phyloP scores from a whole-genome alignment of 2,329 filamentous ascomycete species.

The Aspergillus fumigatus region DNA sequence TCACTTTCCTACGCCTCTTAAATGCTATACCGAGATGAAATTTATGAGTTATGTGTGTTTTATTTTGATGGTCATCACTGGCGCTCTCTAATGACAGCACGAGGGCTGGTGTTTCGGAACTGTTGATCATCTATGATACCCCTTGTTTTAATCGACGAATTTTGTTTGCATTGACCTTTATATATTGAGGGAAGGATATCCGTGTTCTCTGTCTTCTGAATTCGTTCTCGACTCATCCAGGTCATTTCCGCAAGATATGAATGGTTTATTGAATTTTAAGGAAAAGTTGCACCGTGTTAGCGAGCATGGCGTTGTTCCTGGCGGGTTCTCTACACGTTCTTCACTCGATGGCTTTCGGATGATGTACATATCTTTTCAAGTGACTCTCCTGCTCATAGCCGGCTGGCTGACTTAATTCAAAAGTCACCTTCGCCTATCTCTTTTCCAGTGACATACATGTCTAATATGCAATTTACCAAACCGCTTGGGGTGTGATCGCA shows the following conservation, averaged over 20 bases:
- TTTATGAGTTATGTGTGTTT: slow-evolving; percentile 6
- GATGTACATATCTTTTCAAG: background rate
- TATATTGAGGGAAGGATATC: slow-evolving; percentile 1
- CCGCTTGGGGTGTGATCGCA: background rate
- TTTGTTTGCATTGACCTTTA: slow-evolving; percentile 2
- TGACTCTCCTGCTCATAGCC: background rate
- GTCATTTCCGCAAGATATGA: background rate
- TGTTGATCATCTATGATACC: slow-evolving; percentile 29
- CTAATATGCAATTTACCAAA: background rate
- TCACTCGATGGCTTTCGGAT: background rate
- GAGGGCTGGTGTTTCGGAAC: slow-evolving; percentile 21
- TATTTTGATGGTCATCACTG: slow-evolving; percentile 14
- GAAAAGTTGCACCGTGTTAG: background rate
- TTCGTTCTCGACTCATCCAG: background rate
- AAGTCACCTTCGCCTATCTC: background rate
- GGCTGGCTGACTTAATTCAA: background rate
- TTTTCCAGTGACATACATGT: background rate
- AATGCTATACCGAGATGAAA: background rate
- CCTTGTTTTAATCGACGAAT: slow-evolving; percentile 11
- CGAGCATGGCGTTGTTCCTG: background rate
- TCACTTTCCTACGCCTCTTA: background rate
- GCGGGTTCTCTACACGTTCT: background rate
- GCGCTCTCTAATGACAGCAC: slow-evolving; percentile 13
- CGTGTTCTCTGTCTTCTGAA: background rate
- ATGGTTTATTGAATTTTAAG: background rate